phyloP scores from a whole-genome alignment of 768 basidiomycete genomes.

The Mycena leptocephala region DNA sequence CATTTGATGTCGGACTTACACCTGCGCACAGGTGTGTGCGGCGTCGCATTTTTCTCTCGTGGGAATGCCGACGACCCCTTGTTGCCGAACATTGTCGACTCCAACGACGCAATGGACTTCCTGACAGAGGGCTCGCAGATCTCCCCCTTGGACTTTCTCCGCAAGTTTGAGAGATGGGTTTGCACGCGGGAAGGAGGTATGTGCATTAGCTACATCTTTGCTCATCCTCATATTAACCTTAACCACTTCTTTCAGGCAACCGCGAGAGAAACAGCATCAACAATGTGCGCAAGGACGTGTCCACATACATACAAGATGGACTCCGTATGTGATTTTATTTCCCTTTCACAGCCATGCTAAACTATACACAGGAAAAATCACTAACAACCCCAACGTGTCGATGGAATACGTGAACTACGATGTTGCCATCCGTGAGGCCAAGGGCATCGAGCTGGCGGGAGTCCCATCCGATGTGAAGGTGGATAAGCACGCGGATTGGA shows the following conservation, averaged over 20 bases:
- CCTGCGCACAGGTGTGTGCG: no score
- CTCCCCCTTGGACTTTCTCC: not conserved
- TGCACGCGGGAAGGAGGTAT: not conserved
- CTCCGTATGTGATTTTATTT: not conserved
- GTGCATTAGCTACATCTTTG: not conserved
- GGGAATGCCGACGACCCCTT: no score
- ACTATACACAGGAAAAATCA: not conserved
- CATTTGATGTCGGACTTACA: no score
- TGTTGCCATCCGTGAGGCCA: not conserved
- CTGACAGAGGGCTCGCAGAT: not conserved
- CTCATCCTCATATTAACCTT: not conserved
- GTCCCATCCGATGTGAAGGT: not conserved
- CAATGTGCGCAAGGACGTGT: not conserved
- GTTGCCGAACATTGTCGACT: no score
- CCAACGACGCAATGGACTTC: not conserved
- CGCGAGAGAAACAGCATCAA: not conserved
- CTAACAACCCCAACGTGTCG: not conserved
- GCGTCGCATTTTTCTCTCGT: no score
- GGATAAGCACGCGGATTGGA: not conserved
- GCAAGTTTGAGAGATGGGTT: not conserved
- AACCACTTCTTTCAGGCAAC: not conserved
- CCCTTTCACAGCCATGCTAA: not conserved
- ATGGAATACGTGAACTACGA: constrained; percentile 7
- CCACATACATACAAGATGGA: not conserved
- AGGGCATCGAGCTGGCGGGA: not conserved